phyloP scores from a whole-genome alignment of 139 green algal genomes.

The Monoraphidium neglectum region DNA sequence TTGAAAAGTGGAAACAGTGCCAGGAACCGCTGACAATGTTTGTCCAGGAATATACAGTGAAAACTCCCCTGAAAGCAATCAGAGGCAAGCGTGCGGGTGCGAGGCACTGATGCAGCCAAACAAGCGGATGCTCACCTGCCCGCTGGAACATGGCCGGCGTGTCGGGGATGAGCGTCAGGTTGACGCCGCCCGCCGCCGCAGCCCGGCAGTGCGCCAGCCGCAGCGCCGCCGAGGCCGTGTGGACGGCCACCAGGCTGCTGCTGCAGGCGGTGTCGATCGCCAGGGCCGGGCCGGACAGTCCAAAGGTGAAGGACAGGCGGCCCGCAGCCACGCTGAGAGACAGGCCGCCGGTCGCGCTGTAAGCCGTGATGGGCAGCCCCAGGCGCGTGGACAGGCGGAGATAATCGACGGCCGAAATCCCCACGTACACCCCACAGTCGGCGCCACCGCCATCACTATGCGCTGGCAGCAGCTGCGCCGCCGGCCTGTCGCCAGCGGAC shows the following conservation, averaged over 20 bases:
- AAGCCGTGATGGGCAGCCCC: slow-evolving; percentile 29
- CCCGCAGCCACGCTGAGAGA: slow-evolving; percentile 68
- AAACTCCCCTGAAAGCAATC: neutral
- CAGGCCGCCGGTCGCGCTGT: slow-evolving; percentile 50
- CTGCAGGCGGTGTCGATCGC: slow-evolving; percentile 87
- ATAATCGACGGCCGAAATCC: slow-evolving; percentile 75
- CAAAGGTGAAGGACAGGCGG: slow-evolving; percentile 75
- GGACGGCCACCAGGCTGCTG: slow-evolving; percentile 70
- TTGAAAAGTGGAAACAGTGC: no score
- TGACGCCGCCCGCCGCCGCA: slow-evolving; percentile 36
- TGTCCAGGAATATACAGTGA: no score
- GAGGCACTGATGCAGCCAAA: no score
- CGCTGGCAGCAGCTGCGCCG: neutral
- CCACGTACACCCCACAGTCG: slow-evolving; percentile 55
- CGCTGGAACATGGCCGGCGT: slow-evolving; percentile 58
- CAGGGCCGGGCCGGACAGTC: slow-evolving; percentile 69
- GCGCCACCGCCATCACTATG: neutral
- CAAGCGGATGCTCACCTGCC: slow-evolving; percentile 1
- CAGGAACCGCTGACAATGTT: no score
- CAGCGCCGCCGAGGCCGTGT: slow-evolving; percentile 42
- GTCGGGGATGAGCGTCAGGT: slow-evolving; percentile 55
- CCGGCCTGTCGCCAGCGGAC: neutral
- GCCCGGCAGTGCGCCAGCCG: slow-evolving; percentile 17
- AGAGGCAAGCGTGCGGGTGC: no score
- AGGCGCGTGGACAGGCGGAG: slow-evolving; percentile 30